Percentiles rank a stretch among this genome's conserved stretches.
Conservation (phyloP, 2,329 filamentous ascomycete species). For the Chrysoporthe puriensis region DNA sequence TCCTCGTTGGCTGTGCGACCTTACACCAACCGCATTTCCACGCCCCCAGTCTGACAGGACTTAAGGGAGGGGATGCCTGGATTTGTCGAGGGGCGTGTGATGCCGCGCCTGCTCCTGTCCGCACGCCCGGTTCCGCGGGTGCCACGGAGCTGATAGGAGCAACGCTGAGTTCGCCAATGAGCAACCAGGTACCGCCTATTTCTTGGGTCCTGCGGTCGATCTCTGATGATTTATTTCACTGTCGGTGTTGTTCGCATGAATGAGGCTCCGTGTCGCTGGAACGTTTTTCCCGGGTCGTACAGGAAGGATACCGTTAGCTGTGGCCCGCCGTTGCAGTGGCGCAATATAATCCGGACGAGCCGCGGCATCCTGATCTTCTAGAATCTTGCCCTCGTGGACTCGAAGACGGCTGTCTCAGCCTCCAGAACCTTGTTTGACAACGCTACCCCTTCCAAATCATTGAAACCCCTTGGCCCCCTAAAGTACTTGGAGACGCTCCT, state of each 20-base stretch:
- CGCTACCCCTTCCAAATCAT: background rate
- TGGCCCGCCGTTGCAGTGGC: background rate
- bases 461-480: background rate
- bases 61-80: background rate
- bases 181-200: background rate
- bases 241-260: background rate
- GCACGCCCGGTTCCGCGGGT: background rate
- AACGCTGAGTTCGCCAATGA: background rate
- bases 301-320: background rate
- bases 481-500: background rate
- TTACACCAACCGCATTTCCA: background rate
- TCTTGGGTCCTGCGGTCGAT: background rate
- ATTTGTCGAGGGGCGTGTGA: too few relatives aligned
- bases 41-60: slow-evolving; percentile 1
- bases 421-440: background rate
- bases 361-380: slow-evolving; percentile 15
- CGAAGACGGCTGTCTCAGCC: background rate
- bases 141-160: slow-evolving; percentile 3
- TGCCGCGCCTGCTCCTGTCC: too few relatives aligned
- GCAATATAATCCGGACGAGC: slow-evolving; percentile 20
- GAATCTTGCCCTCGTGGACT: background rate
- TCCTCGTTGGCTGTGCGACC: background rate
- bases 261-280: slow-evolving; percentile 2
- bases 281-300: background rate
- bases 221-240: background rate